Conservation (phyloP, 2,329 filamentous ascomycete species). For the Alternaria sp. region DNA sequence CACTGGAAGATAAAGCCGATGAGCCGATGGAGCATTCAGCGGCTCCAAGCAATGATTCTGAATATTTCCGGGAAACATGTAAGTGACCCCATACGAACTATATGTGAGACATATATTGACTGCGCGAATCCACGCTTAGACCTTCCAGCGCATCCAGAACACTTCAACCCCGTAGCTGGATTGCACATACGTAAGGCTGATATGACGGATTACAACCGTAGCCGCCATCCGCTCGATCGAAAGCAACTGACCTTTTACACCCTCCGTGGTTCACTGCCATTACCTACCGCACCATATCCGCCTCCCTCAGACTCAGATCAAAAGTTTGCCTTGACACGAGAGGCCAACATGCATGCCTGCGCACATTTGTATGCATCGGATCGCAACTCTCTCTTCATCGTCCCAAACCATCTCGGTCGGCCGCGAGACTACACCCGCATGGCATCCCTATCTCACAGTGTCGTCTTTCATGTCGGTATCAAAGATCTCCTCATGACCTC, state of each 20-base stretch:
- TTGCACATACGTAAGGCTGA: conserved; percentile 62
- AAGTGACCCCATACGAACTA: not conserved
- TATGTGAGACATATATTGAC: not conserved
- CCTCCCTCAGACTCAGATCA: conserved; percentile 3
- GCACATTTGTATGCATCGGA: conserved; percentile 67
- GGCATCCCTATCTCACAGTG: conserved; percentile 44
- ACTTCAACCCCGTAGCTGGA: conserved; percentile 55
- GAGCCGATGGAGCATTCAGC: conserved; percentile 38
- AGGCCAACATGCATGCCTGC: conserved; percentile 64
- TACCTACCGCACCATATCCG: conserved; percentile 37
- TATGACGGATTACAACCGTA: conserved; percentile 60
- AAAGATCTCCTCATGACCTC: conserved; percentile 35
- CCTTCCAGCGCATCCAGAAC: conserved; percentile 42
- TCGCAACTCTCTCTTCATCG: conserved; percentile 62
- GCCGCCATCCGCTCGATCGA: conserved; percentile 47
- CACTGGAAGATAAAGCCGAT: conserved; percentile 10
- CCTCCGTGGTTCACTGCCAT: conserved; percentile 45
- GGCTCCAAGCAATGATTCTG: conserved; percentile 22
- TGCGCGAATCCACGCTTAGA: conserved; percentile 6
- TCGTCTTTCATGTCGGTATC: conserved; percentile 46
- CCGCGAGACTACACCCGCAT: conserved; percentile 40
- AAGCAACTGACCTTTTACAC: conserved; percentile 47
- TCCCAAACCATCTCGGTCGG: conserved; percentile 56
- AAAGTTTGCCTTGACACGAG: conserved; percentile 20
- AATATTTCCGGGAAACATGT: conserved; percentile 10